Evolutionary conservation across 768 basidiomycete species (phyloP).

Genomic region (Cystoderma amianthinum): DNA sequence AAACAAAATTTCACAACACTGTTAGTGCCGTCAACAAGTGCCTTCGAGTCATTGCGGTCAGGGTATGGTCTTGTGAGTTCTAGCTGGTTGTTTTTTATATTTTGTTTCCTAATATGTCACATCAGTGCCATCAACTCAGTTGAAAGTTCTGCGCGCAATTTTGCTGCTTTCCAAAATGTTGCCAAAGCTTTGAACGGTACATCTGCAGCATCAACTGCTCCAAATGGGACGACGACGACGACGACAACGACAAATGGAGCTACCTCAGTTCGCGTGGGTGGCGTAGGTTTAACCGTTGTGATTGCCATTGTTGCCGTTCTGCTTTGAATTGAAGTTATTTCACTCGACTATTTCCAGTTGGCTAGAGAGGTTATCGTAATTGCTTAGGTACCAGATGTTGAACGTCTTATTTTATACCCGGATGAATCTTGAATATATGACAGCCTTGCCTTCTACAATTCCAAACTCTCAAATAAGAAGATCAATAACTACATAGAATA

Average conservation of each 20-base stretch:
- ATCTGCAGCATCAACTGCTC: constrained; percentile 22
- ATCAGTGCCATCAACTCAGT: constrained; percentile 50
- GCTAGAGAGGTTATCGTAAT: too few relatives aligned
- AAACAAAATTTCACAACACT: constrained; percentile 5
- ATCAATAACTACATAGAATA: too few relatives aligned
- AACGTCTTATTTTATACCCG: too few relatives aligned
- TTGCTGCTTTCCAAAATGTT: constrained; percentile 48
- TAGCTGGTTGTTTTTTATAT: not conserved
- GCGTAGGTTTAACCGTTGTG: constrained; percentile 18
- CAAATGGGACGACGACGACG: constrained; percentile 14
- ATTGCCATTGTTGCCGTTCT: constrained; percentile 24
- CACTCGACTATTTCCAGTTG: too few relatives aligned
- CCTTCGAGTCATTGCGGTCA: constrained; percentile 39
- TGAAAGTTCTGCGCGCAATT: constrained; percentile 40
- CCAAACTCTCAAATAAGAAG: too few relatives aligned
- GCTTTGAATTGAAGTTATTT: constrained; percentile 22
- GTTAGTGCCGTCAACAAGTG: constrained; percentile 32
- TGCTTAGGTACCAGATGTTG: too few relatives aligned
- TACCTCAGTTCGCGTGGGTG: constrained; percentile 22
- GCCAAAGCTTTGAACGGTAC: constrained; percentile 51
- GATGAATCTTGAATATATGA: too few relatives aligned
- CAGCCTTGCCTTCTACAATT: too few relatives aligned
- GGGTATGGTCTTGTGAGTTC: constrained; percentile 47
- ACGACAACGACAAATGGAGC: constrained; percentile 20
- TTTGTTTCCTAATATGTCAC: not conserved